Percentiles rank a stretch among this genome's conserved stretches.
Evolutionary conservation across 768 basidiomycete species (phyloP).

Genomic region (Pisolithus sp.): DNA sequence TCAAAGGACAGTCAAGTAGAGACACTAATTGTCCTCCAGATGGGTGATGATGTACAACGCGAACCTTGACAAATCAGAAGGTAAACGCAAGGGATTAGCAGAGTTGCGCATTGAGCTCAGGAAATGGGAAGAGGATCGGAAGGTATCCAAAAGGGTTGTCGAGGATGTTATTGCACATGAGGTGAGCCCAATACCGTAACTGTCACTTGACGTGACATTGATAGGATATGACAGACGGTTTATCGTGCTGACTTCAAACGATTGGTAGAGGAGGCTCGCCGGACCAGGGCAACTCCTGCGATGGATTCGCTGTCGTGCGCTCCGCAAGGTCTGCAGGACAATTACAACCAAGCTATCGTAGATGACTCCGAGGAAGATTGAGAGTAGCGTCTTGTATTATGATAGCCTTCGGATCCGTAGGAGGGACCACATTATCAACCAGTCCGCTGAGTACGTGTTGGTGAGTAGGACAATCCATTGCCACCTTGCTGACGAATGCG

Average conservation of each 20-base stretch:
- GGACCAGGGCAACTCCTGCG: slow-evolving; percentile 24
- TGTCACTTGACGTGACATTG: no score
- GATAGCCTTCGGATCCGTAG: neutral
- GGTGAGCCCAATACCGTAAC: slow-evolving; percentile 20
- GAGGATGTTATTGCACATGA: slow-evolving; percentile 35
- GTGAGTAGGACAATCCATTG: neutral
- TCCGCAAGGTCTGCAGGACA: neutral
- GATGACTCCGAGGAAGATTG: slow-evolving; percentile 33
- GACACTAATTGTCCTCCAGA: slow-evolving; percentile 27
- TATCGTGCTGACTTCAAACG: slow-evolving; percentile 29
- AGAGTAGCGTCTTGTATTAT: neutral
- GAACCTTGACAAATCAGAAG: slow-evolving; percentile 52
- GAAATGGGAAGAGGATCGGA: slow-evolving; percentile 51
- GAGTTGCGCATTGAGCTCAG: slow-evolving; percentile 49
- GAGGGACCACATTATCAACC: no score
- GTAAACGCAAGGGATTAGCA: slow-evolving; percentile 38
- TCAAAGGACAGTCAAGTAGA: neutral
- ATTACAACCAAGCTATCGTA: slow-evolving; percentile 24
- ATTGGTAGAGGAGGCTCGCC: slow-evolving; percentile 31
- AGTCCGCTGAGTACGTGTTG: neutral
- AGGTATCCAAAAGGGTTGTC: slow-evolving; percentile 27
- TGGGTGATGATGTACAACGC: slow-evolving; percentile 69
- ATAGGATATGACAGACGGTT: slow-evolving; percentile 7
- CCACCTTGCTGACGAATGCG: no score
- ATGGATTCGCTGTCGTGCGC: neutral